A percentile compares a stretch with the other conserved stretches of the same genome.
Evolutionary conservation across 352 stramenopile genomes (phyloP).

Genomic region (Globisporangium nunn): DNA sequence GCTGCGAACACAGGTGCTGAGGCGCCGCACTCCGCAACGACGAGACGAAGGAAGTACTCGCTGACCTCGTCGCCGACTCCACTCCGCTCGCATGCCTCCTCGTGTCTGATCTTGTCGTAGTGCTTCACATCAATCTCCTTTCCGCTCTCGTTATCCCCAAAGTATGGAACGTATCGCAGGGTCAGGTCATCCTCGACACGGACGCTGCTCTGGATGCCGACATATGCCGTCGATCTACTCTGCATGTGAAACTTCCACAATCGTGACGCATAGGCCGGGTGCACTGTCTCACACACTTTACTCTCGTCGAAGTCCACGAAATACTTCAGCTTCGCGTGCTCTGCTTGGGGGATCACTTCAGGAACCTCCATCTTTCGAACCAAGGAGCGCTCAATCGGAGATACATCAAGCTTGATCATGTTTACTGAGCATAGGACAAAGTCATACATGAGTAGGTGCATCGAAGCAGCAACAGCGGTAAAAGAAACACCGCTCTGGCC

Average conservation of each 20-base stretch:
- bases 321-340: constrained; percentile 28
- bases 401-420: constrained; percentile 1
- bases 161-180: constrained; percentile 87
- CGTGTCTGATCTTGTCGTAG: constrained; percentile 45
- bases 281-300: constrained; percentile 13
- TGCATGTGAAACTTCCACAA: constrained; percentile 37
- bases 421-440: not conserved
- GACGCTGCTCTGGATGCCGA: constrained; percentile 65
- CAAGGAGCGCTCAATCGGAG: constrained; percentile 23
- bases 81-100: constrained; percentile 30
- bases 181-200: constrained; percentile 85
- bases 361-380: constrained; percentile 37
- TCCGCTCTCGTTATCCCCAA: constrained; percentile 87
- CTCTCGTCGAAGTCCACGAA: constrained; percentile 20
- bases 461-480: too few species aligned
- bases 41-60: constrained; percentile 61
- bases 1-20: constrained; percentile 52
- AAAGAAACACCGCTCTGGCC: not conserved
- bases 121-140: constrained; percentile 66
- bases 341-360: constrained; percentile 16
- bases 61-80: constrained; percentile 58
- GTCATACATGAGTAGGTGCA: not conserved
- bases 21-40: constrained; percentile 46
- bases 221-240: constrained; percentile 58
- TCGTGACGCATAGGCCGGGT: constrained; percentile 24